Evolutionary conservation across 345 rosid species (phyloP).

Genomic region (Camelina sativa): DNA sequence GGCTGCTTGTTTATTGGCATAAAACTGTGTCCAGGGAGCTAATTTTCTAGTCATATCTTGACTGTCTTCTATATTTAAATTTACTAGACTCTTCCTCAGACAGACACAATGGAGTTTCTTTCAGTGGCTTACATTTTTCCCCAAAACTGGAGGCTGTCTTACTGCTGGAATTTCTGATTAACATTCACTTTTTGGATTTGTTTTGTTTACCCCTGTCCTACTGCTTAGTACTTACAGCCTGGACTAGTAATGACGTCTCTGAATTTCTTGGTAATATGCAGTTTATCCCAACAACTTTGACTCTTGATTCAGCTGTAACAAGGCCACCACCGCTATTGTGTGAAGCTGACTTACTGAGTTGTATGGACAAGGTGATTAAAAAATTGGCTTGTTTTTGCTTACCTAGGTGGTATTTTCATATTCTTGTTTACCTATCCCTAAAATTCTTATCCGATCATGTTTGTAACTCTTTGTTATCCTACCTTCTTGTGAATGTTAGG

Average conservation of each 20-base stretch:
- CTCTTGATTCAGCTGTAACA: slow-evolving; percentile 93
- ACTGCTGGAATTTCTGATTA: slow-evolving; percentile 18
- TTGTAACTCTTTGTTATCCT: neutral
- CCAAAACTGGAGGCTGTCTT: slow-evolving; percentile 10
- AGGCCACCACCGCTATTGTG: slow-evolving; percentile 91
- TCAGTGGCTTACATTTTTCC: slow-evolving; percentile 15
- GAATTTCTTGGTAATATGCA: slow-evolving; percentile 51
- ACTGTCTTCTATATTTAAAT: neutral
- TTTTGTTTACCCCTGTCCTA: neutral
- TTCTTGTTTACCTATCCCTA: slow-evolving; percentile 23
- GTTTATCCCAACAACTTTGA: slow-evolving; percentile 80
- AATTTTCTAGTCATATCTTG: neutral
- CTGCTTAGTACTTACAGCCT: slow-evolving; percentile 27
- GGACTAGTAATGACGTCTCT: slow-evolving; percentile 28
- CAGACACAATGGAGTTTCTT: slow-evolving; percentile 8
- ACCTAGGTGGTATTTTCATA: slow-evolving; percentile 10
- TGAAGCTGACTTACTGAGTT: slow-evolving; percentile 90
- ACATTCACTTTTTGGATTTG: slow-evolving; percentile 11
- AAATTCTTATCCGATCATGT: slow-evolving; percentile 13
- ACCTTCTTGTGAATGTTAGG: slow-evolving; percentile 52
- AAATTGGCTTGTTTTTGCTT: slow-evolving; percentile 20
- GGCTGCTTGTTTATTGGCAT: slow-evolving; percentile 7
- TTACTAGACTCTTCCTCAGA: slow-evolving; percentile 13
- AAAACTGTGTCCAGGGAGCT: slow-evolving; percentile 3
- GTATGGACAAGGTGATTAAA: slow-evolving; percentile 93